phyloP scores from a whole-genome alignment of 2,329 filamentous ascomycete genomes.

The Pyricularia pennisetigena region DNA sequence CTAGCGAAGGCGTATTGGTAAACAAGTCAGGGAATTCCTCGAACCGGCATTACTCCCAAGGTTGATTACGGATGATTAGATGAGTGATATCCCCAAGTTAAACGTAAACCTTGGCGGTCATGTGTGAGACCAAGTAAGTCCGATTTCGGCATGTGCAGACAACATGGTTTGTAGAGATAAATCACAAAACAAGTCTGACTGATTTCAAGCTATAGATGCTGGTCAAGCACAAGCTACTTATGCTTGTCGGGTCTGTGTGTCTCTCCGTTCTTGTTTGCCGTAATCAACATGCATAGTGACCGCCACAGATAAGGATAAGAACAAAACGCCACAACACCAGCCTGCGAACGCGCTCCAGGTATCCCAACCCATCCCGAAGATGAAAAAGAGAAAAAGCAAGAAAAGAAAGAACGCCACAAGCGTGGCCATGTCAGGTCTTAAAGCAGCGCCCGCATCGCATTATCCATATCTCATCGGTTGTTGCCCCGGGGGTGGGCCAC shows the following conservation, averaged over 20 bases:
- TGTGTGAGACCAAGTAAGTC: background rate
- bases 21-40: background rate
- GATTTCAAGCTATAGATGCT: background rate
- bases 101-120: background rate
- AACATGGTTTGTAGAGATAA: background rate
- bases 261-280: background rate
- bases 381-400: background rate
- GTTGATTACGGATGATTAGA: background rate
- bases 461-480: constrained; percentile 12
- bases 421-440: too few species aligned
- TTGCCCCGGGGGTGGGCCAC: constrained; percentile 12
- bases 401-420: background rate
- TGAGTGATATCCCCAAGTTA: background rate
- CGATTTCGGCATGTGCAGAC: background rate
- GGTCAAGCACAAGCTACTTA: background rate
- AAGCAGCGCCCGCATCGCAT: background rate
- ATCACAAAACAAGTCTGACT: background rate
- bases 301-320: background rate
- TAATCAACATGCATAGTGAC: background rate
- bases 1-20: background rate
- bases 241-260: background rate
- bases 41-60: background rate
- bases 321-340: constrained; percentile 1
- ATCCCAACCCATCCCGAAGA: background rate
- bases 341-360: background rate